These are phyloP conservation scores for Neurospora hispaniola DNA, from an alignment of 495 filamentous ascomycete species.

Conservation along the genomic window DNA sequence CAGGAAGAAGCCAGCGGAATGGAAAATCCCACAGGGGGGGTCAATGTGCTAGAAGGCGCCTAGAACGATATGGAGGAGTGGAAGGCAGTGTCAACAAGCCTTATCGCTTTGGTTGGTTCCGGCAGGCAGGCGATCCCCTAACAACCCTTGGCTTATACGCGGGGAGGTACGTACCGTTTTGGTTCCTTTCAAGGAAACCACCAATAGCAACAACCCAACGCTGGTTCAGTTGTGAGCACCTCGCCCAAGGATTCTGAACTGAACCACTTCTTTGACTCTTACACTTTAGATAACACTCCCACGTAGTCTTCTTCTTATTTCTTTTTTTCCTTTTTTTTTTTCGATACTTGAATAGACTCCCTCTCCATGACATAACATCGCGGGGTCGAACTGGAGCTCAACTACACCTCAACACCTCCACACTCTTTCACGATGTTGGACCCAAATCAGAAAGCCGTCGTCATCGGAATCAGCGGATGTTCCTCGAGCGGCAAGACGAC, in stretches of 20 bases:
- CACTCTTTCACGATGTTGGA: neutral
- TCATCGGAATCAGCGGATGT: constrained; percentile 64
- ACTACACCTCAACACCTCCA: too few relatives aligned
- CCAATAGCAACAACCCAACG: neutral
- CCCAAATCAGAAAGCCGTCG: constrained; percentile 35
- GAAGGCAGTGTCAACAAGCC: neutral
- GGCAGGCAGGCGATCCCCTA: neutral
- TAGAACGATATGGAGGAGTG: neutral
- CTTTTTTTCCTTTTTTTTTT: too few relatives aligned
- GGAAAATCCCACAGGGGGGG: neutral
- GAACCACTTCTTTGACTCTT: neutral
- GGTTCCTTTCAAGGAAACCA: neutral
- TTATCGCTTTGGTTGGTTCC: neutral
- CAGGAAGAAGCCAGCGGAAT: neutral
- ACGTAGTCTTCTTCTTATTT: neutral
- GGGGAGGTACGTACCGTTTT: neutral
- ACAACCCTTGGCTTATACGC: neutral
- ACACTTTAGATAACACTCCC: neutral
- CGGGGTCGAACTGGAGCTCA: neutral
- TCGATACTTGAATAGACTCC: neutral
- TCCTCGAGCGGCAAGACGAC: constrained; percentile 78
- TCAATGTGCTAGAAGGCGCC: neutral
- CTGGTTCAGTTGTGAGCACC: neutral
- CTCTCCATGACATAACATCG: neutral
- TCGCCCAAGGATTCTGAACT: neutral